Percentiles rank a stretch among this genome's conserved stretches.
phyloP scores from a whole-genome alignment of 2,329 filamentous ascomycete species.

The Penicillium brevicompactum region DNA sequence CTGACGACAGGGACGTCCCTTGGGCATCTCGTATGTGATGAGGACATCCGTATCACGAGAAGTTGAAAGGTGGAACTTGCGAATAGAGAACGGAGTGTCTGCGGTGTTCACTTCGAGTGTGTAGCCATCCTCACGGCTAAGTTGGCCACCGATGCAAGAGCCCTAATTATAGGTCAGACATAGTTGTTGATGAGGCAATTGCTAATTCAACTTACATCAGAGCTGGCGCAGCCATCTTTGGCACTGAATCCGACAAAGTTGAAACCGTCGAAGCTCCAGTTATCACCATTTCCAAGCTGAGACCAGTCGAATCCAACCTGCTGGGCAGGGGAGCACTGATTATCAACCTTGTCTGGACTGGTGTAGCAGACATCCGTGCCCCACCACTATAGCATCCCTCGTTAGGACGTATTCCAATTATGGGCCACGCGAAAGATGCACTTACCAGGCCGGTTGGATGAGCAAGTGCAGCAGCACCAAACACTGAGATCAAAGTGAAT shows the following conservation, averaged over 20 bases:
- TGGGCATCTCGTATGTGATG: conserved; percentile 82
- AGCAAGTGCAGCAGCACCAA: conserved; percentile 43
- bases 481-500: conserved; percentile 33
- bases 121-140: conserved; percentile 54
- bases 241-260: conserved; percentile 72
- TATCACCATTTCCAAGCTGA: conserved; percentile 60
- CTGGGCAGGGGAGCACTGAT: conserved; percentile 71
- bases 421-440: conserved; percentile 5
- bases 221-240: conserved; percentile 49
- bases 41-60: conserved; percentile 77
- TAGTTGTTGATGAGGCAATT: neutral
- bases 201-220: conserved; percentile 44
- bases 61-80: conserved; percentile 68
- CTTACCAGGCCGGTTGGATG: conserved; percentile 47
- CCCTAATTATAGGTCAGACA: conserved; percentile 37
- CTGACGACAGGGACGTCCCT: conserved; percentile 79
- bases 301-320: conserved; percentile 70
- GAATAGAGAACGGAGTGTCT: conserved; percentile 67
- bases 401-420: neutral
- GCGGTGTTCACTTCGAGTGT: conserved; percentile 14
- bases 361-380: conserved; percentile 58
- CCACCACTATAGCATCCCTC: conserved; percentile 42
- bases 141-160: conserved; percentile 64
- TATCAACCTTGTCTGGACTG: conserved; percentile 72
- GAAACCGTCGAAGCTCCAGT: conserved; percentile 70